phyloP scores from a whole-genome alignment of 176 grass and related monocot genomes.

The Urochloa ruziziensis region DNA sequence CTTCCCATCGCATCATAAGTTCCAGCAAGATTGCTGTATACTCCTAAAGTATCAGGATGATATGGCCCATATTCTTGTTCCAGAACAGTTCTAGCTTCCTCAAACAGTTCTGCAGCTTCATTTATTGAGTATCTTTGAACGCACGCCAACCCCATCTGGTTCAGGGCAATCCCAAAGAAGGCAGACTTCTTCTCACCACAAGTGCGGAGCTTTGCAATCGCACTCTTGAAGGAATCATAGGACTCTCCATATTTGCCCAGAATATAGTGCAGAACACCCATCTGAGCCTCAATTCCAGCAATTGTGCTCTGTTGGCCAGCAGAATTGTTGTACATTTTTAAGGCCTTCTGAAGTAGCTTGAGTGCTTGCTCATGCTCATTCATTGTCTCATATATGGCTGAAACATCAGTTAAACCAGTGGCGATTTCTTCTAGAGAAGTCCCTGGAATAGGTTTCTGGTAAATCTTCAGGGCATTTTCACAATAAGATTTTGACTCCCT shows the following conservation, averaged over 20 bases:
- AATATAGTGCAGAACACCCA: slow-evolving; percentile 93
- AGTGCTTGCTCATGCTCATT: slow-evolving; percentile 93
- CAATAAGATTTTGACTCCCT: slow-evolving; percentile 92
- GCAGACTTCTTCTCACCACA: slow-evolving; percentile 90
- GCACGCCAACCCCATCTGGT: slow-evolving; percentile 88
- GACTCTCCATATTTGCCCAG: slow-evolving; percentile 69
- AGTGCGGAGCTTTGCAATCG: slow-evolving; percentile 79
- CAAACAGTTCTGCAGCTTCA: slow-evolving; percentile 83
- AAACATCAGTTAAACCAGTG: slow-evolving; percentile 80
- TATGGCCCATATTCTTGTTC: slow-evolving; percentile 91
- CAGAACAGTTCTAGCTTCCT: slow-evolving; percentile 88
- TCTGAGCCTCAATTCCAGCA: slow-evolving; percentile 94
- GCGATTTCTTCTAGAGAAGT: slow-evolving; percentile 92
- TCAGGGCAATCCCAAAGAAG: slow-evolving; percentile 89
- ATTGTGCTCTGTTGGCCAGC: slow-evolving; percentile 87
- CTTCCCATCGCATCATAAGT: slow-evolving; percentile 99
- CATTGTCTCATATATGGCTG: slow-evolving; percentile 96
- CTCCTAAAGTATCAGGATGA: slow-evolving; percentile 90
- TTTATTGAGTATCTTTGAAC: slow-evolving; percentile 83
- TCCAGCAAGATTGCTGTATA: slow-evolving; percentile 95
- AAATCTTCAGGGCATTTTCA: slow-evolving; percentile 94
- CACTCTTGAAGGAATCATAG: slow-evolving; percentile 79
- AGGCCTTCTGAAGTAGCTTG: slow-evolving; percentile 90
- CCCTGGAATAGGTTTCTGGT: slow-evolving; percentile 85
- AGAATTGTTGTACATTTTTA: slow-evolving; percentile 84